Evolutionary conservation across 2,329 filamentous ascomycete species (phyloP).

Genomic region (Colletotrichum filicis): DNA sequence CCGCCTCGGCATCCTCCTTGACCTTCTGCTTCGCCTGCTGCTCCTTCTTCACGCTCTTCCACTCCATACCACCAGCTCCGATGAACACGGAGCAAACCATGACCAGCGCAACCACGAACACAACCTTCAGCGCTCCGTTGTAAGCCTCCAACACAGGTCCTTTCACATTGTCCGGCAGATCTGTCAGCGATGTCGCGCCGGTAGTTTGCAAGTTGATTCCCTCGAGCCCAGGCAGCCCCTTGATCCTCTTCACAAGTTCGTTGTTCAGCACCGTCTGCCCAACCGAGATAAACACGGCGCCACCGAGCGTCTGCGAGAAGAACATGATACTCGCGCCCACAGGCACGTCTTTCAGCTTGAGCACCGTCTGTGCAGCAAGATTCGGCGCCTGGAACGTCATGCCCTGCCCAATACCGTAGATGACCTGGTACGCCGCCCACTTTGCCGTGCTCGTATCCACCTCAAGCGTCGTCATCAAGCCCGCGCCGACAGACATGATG

Average conservation of each 20-base stretch:
- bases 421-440: slow-evolving; percentile 56
- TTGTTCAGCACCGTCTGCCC: slow-evolving; percentile 57
- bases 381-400: slow-evolving; percentile 55
- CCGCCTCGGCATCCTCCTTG: slow-evolving; percentile 9
- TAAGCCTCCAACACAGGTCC: slow-evolving; percentile 57
- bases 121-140: slow-evolving; percentile 67
- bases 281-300: slow-evolving; percentile 57
- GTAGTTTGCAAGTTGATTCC: slow-evolving; percentile 28
- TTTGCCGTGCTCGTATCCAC: slow-evolving; percentile 42
- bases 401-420: slow-evolving; percentile 59
- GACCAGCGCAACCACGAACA: slow-evolving; percentile 70
- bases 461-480: slow-evolving; percentile 52
- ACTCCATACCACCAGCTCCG: slow-evolving; percentile 68
- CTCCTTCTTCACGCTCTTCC: slow-evolving; percentile 58
- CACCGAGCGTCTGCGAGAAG: slow-evolving; percentile 58
- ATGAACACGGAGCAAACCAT: slow-evolving; percentile 64
- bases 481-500: slow-evolving; percentile 48
- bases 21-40: slow-evolving; percentile 23
- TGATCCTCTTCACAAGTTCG: slow-evolving; percentile 49
- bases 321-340: slow-evolving; percentile 56
- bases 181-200: slow-evolving; percentile 35
- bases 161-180: slow-evolving; percentile 39
- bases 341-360: slow-evolving; percentile 52
- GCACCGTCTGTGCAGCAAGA: slow-evolving; percentile 58
- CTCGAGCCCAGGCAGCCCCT: slow-evolving; percentile 42